phyloP scores from a whole-genome alignment of 768 basidiomycete genomes.

The Crepidotus variabilis region DNA sequence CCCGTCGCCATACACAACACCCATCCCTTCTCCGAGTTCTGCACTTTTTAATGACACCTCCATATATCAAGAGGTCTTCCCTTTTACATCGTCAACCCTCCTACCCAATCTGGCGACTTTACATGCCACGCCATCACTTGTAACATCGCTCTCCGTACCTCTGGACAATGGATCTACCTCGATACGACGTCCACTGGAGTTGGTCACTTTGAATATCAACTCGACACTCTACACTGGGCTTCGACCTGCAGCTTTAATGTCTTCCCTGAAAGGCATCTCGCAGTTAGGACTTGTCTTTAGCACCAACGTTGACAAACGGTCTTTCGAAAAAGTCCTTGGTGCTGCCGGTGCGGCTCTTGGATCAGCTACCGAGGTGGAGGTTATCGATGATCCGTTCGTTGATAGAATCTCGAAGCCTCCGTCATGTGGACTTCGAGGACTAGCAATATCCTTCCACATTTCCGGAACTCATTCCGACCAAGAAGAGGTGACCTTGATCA shows the following conservation, averaged over 20 bases:
- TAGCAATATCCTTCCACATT: conserved; percentile 27
- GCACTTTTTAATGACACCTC: conserved; percentile 5
- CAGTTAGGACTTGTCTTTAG: conserved; percentile 33
- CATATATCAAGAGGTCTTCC: conserved; percentile 2
- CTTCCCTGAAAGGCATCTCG: conserved; percentile 27
- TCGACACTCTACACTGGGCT: conserved; percentile 43
- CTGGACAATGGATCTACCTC: conserved; percentile 2
- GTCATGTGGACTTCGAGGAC: conserved; percentile 18
- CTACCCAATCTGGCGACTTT: conserved; percentile 37
- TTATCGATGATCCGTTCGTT: conserved; percentile 7
- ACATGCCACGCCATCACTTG: conserved; percentile 32
- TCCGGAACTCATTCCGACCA: conserved; percentile 15
- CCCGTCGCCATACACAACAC: conserved; percentile 11
- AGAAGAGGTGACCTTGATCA: conserved; percentile 30
- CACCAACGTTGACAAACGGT: conserved; percentile 36
- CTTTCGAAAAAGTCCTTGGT: conserved; percentile 43
- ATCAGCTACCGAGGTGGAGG: not conserved
- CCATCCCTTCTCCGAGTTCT: conserved; percentile 16
- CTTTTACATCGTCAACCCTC: conserved; percentile 29
- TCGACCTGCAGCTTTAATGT: conserved; percentile 38
- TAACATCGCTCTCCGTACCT: conserved; percentile 22
- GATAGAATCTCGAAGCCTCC: not conserved
- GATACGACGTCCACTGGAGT: conserved; percentile 23
- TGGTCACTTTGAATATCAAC: conserved; percentile 36
- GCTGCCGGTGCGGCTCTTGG: conserved; percentile 35